Evolutionary conservation across 139 green algal genomes (phyloP), one percentile per base, ranked within the genome.

Genomic region (Volvox reticuliferus): DNA sequence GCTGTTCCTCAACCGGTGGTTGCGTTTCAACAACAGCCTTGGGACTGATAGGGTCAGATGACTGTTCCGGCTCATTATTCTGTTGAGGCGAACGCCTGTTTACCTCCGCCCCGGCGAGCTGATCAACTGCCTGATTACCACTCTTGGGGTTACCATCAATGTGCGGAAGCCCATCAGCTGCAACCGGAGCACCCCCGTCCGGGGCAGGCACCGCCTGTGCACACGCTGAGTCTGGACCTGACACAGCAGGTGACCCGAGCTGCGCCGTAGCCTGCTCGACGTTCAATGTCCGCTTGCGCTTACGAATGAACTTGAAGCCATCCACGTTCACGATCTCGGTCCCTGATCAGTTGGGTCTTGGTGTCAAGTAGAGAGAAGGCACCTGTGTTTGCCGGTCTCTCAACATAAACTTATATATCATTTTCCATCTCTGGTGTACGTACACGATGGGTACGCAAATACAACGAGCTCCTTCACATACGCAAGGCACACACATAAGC

Each of bases 291-390:
- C 32, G 36, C n/a, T 82, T 71, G 18, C 69, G 37, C 69, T 82
- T 89, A 0, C 84, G 68, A 3, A 82, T 61, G 37, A 89, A 75
- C 28, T 21, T 69, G 44, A 89, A 61, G 0, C 44, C 32, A 9
- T 82, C 28, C 17, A 82, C 84, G 3, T 89, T 2, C 26, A 89
- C 84, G 22, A 89, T n/a, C 28, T 89, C 84, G 17, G 62, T 73
- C 20, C 84, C 84, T 89, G 84, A 28, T 14, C 36, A 84, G 26
- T 32, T n/a, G 71, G 65, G 65, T 73, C 44, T 55, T 73, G 65
- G 65, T 28, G 65, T 28, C 12, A 73, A 12, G 21, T 12, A 9
- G 24, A 24, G 65, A 73, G 65, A 55, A 55, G 44, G 5, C 5
- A 55, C 44, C 9, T 55, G 44, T n/a, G 44, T 55, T 55, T 55